Evolutionary conservation across 73 alveolate species (phyloP), one percentile per base, ranked within the genome.

Genomic region (Paramecium pentaurelia): DNA sequence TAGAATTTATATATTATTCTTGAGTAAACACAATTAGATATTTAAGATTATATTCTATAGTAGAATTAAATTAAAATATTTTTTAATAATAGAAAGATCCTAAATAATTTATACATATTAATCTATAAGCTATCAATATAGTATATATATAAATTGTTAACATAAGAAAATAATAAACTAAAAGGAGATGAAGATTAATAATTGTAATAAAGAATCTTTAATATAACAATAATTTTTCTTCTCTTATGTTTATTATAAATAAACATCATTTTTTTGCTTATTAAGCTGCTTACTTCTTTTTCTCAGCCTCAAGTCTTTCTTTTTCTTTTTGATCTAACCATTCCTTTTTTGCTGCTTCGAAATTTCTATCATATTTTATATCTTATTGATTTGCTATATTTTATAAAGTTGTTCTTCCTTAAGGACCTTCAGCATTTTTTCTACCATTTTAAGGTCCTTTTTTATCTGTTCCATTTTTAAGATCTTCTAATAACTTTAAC

Each of bases 391-490:
- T 37, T 37, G 58, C 92, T 30, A 88, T 80, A 30, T 60, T 83
- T 22, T 88, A 30, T 8, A 96, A 93, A 14, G 95, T 80, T 7
- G 98, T 96, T 96, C 98, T 95, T 14, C 99, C 99, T 42, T 54
- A 86, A 22, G 97, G 97, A 6, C 99, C 99, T 86, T 95, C 97
- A 47, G 95, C 87, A 51, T 94, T 51, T 18, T 71, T 84, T 85
- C 99, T 96, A 44, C 92, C 92, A 84, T 70, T 96, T 92, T 96
- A 80, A 12, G 99, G 98, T 36, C 99, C 99, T 32, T 92, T 91
- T n/a, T 95, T 87, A 73, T 95, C 98, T 28, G 93, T 92, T 36
- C 99, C 99, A 86, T 85, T 94, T 70, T 86, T 92, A 94, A 90
- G 94, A 51, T 93, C 92, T 83, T 95, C 96, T 28, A 96, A 77